These are phyloP conservation scores for Botrytis deweyae DNA, from an alignment of 2,329 filamentous ascomycete species.

Conservation along the genomic window DNA sequence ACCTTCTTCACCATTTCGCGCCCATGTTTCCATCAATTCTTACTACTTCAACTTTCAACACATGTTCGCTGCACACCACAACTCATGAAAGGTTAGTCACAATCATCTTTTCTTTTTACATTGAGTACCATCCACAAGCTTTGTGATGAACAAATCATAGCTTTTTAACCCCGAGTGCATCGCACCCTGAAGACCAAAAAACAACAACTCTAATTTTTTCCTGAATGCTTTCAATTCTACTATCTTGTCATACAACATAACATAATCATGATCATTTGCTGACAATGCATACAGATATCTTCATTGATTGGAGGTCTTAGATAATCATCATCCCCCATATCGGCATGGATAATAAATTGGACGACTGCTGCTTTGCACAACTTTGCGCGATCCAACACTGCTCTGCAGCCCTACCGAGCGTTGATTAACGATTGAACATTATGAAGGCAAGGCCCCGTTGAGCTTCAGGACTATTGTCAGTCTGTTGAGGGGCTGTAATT, in stretches of 20 bases:
- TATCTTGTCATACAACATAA: constrained; percentile 48
- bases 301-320: neutral
- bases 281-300: constrained; percentile 53
- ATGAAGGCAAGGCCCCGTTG: neutral
- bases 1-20: neutral
- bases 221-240: constrained; percentile 35
- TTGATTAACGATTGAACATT: neutral
- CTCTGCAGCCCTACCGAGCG: neutral
- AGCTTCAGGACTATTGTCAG: neutral
- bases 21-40: neutral
- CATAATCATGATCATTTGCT: constrained; percentile 41
- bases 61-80: neutral
- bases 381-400: neutral
- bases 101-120: constrained; percentile 21
- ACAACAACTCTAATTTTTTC: constrained; percentile 46
- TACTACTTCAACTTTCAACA: neutral
- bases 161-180: constrained; percentile 44
- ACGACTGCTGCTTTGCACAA: neutral
- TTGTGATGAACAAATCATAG: constrained; percentile 41
- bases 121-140: constrained; percentile 22
- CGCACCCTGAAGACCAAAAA: constrained; percentile 42
- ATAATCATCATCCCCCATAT: neutral
- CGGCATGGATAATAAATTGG: neutral
- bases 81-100: constrained; percentile 32
- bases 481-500: neutral